Evolutionary conservation across 2,329 filamentous ascomycete species (phyloP).

Genomic region (Colletotrichum eleusines): DNA sequence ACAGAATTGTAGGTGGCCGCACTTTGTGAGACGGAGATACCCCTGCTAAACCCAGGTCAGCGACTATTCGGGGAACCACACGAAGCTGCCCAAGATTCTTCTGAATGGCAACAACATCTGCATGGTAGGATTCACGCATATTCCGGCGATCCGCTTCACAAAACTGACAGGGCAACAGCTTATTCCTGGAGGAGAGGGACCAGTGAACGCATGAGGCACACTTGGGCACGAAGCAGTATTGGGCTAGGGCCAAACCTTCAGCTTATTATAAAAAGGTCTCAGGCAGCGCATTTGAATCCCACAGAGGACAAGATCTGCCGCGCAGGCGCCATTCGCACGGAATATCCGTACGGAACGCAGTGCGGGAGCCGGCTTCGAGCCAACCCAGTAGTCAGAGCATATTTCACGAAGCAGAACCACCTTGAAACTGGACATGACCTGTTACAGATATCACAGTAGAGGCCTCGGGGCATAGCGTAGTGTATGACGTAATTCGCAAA

Average conservation of each 20-base stretch:
- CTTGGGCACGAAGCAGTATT: neutral
- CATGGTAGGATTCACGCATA: slow-evolving; percentile 76
- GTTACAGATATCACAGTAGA: slow-evolving; percentile 8
- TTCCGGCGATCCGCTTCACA: fast-evolving
- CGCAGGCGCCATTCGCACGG: neutral
- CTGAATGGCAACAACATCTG: slow-evolving; percentile 99
- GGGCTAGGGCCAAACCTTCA: neutral
- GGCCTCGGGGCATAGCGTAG: slow-evolving; percentile 10
- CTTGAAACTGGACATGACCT: neutral
- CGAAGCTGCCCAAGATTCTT: slow-evolving; percentile 92
- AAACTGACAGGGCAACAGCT: slow-evolving; percentile 62
- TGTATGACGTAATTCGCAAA: slow-evolving; percentile 33
- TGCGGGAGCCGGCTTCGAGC: neutral
- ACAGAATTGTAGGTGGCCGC: slow-evolving; percentile 83
- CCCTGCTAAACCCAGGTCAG: slow-evolving; percentile 61
- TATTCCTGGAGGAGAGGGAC: slow-evolving; percentile 83
- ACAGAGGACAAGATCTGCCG: neutral
- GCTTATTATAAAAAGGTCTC: neutral
- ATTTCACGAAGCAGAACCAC: neutral
- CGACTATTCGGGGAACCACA: slow-evolving; percentile 89
- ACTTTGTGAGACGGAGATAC: neutral
- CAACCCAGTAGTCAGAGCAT: neutral
- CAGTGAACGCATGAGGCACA: slow-evolving; percentile 50
- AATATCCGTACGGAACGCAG: neutral
- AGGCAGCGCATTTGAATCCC: neutral